Evolutionary conservation across 2,329 filamentous ascomycete species (phyloP).

Genomic region (Waltergamsia citrina): DNA sequence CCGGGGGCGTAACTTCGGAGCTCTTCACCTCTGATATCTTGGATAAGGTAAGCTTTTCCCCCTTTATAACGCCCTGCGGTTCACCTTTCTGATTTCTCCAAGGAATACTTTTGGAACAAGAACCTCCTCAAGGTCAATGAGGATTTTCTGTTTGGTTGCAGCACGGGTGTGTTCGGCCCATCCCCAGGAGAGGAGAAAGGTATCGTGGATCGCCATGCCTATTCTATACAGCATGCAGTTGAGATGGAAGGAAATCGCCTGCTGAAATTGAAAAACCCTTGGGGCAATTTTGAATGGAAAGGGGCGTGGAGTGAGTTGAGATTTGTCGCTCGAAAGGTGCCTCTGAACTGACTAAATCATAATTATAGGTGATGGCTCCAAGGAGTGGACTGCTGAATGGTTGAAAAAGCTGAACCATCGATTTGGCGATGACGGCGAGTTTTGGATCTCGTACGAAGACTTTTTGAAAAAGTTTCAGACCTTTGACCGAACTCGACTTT

Average conservation of each 20-base stretch:
- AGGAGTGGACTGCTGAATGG: slow-evolving; percentile 77
- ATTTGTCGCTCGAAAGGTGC: too few species aligned
- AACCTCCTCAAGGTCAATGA: slow-evolving; percentile 71
- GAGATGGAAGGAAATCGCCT: slow-evolving; percentile 49
- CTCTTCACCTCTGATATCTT: slow-evolving; percentile 59
- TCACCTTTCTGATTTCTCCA: too few species aligned
- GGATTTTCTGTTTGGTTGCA: slow-evolving; percentile 62
- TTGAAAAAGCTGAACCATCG: slow-evolving; percentile 62
- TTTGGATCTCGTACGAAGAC: slow-evolving; percentile 51
- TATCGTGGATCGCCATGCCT: slow-evolving; percentile 49
- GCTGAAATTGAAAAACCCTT: slow-evolving; percentile 63
- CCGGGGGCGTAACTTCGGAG: slow-evolving; percentile 58
- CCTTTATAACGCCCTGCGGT: too few species aligned
- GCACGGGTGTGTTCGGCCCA: slow-evolving; percentile 29
- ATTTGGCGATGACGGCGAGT: slow-evolving; percentile 67
- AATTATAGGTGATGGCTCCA: slow-evolving; percentile 72
- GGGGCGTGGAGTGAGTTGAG: slow-evolving; percentile 79
- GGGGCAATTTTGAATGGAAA: slow-evolving; percentile 74
- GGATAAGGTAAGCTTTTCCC: too few species aligned
- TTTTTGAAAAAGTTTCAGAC: slow-evolving; percentile 48
- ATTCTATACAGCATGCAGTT: slow-evolving; percentile 52
- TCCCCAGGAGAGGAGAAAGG: slow-evolving; percentile 37
- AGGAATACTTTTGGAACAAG: slow-evolving; percentile 62
- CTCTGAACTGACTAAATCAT: too few species aligned
- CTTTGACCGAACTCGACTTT: slow-evolving; percentile 49